Evolutionary conservation across 1,284 basidiomycete genomes (phyloP).

Genomic region (Moesziomyces globuligerus): DNA sequence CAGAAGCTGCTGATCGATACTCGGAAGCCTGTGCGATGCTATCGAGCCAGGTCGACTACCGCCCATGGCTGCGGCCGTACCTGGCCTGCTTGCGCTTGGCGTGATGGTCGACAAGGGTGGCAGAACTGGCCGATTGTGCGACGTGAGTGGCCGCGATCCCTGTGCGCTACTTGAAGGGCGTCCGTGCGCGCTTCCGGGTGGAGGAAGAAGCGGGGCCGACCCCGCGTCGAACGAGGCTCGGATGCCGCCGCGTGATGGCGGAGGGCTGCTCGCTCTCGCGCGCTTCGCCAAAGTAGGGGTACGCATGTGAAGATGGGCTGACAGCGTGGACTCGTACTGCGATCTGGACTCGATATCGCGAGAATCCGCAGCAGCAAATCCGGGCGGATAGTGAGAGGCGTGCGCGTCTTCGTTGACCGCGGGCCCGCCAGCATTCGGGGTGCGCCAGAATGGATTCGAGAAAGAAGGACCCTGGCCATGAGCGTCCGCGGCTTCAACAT

Average conservation of each 20-base stretch:
- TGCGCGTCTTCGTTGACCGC: conserved; percentile 12
- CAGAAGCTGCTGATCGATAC: conserved; percentile 49
- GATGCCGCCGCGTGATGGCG: conserved; percentile 35
- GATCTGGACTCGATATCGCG: conserved; percentile 23
- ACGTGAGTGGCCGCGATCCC: conserved; percentile 34
- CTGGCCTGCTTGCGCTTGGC: conserved; percentile 49
- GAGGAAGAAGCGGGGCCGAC: conserved; percentile 26
- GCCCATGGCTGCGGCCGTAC: conserved; percentile 39
- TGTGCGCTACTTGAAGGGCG: conserved; percentile 41
- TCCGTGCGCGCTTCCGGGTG: conserved; percentile 49
- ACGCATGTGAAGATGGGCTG: conserved; percentile 56
- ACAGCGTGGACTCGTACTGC: conserved; percentile 52
- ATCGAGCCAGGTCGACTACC: conserved; percentile 29
- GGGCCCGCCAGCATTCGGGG: conserved; percentile 6
- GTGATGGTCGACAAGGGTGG: conserved; percentile 55
- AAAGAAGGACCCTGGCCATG: conserved; percentile 18
- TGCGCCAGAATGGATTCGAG: conserved; percentile 42
- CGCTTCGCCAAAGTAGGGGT: conserved; percentile 44
- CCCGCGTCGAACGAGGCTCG: conserved; percentile 42
- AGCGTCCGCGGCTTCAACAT: conserved; percentile 5
- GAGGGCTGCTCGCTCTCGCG: conserved; percentile 35
- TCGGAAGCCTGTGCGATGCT: conserved; percentile 37
- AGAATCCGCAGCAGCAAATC: conserved; percentile 8
- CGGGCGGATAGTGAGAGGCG: conserved; percentile 9
- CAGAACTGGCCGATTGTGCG: conserved; percentile 52